Evolutionary conservation across 805 yeast genomes (phyloP).

Genomic region (Metschnikowia kunwiensis): DNA sequence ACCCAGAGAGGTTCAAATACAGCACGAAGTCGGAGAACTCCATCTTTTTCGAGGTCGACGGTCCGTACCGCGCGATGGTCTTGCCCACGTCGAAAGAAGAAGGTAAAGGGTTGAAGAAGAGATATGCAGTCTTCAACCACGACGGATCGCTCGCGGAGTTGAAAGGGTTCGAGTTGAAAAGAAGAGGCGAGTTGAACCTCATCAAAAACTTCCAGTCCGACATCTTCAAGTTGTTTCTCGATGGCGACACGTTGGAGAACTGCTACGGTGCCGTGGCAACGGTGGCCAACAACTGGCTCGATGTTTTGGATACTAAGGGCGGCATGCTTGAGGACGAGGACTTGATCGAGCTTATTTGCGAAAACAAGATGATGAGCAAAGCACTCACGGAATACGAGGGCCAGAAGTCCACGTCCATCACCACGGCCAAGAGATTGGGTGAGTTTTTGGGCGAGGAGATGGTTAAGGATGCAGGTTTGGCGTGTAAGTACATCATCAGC

Average conservation of each 20-base stretch:
- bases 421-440: slow-evolving; percentile 90
- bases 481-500: slow-evolving; percentile 90
- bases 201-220: slow-evolving; percentile 95
- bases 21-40: slow-evolving; percentile 84
- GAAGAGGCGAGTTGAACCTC: slow-evolving; percentile 93
- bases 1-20: slow-evolving; percentile 65
- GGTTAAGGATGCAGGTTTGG: slow-evolving; percentile 95
- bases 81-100: slow-evolving; percentile 96
- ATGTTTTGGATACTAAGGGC: slow-evolving; percentile 86
- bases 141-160: slow-evolving; percentile 94
- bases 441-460: slow-evolving; percentile 94
- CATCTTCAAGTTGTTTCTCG: slow-evolving; percentile 84
- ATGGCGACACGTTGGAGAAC: slow-evolving; percentile 71
- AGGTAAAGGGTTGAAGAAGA: slow-evolving; percentile 91
- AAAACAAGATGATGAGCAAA: slow-evolving; percentile 92
- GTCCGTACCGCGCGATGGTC: slow-evolving; percentile 97
- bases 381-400: slow-evolving; percentile 82
- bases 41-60: slow-evolving; percentile 97
- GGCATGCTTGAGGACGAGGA: slow-evolving; percentile 88
- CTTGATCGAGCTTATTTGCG: slow-evolving; percentile 90
- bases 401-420: slow-evolving; percentile 92
- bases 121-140: slow-evolving; percentile 95
- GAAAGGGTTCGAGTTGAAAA: slow-evolving; percentile 93
- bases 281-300: slow-evolving; percentile 95
- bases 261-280: slow-evolving; percentile 89